These are phyloP conservation scores for Umbelopsis ramanniana DNA, from an alignment of 192 early-diverging fungal genomes.

Conservation along the genomic window DNA sequence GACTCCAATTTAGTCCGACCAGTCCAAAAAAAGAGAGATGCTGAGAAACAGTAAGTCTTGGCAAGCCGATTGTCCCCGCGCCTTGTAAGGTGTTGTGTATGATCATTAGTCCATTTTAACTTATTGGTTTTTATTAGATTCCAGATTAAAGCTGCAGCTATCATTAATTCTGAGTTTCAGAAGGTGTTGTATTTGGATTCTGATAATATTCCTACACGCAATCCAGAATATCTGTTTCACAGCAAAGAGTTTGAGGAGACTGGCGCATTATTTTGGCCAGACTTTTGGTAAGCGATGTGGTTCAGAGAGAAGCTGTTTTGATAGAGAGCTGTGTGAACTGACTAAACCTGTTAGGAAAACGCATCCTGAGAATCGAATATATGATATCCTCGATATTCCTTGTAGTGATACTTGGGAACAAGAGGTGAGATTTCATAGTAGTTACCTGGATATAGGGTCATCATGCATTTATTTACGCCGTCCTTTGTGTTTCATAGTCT, in stretches of 20 bases:
- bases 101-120: background rate
- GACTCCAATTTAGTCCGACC: conserved; percentile 30
- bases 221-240: conserved; percentile 50
- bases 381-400: conserved; percentile 34
- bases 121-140: conserved; percentile 21
- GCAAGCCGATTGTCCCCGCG: background rate
- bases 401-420: conserved; percentile 47
- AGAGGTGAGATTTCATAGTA: conserved; percentile 29
- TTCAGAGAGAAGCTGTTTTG: background rate
- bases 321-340: background rate
- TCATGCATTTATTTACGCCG: background rate
- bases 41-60: conserved; percentile 38
- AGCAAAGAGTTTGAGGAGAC: conserved; percentile 34
- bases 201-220: conserved; percentile 44
- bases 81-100: background rate
- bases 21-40: conserved; percentile 21
- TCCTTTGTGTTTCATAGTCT: conserved; percentile 26
- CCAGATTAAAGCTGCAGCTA: conserved; percentile 51
- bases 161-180: conserved; percentile 44
- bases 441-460: background rate
- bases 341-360: conserved; percentile 37
- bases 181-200: conserved; percentile 53
- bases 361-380: conserved; percentile 43
- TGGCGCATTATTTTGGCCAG: conserved; percentile 57
- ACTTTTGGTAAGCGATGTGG: conserved; percentile 38